Evolutionary conservation across 2,329 filamentous ascomycete genomes (phyloP), one percentile per base, ranked within the genome.

Genomic region (Tolypocladium sp.): DNA sequence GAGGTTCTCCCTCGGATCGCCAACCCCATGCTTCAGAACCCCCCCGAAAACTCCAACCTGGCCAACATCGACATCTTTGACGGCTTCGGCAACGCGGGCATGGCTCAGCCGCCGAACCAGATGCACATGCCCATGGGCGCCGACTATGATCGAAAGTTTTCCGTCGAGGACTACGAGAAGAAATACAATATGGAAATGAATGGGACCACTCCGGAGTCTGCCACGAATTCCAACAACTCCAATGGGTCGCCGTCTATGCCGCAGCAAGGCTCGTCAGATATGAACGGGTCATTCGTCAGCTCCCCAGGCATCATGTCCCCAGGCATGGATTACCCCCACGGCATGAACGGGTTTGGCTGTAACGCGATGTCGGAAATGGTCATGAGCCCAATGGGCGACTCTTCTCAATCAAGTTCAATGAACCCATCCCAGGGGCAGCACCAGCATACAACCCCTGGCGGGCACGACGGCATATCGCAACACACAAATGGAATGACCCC

Each of bases 1-100:
- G 88, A 93, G 49, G 80, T 88, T 3, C 75, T 92, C 3, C 88
- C 88, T 9, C 79, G 79, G 17, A 75, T 87, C 20, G 77, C 79
- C 60, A 84, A 81, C 63, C 85, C 84, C 1, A 81, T 84, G 76
- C 77, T 87, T 17, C 80, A 82, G 62, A 81, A 81, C 22, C 76
- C 81, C 0, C 84, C 85, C 0, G 84, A 87, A 56, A 82, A 76
- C 46, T 65, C 76, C 62, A 74, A 75, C 61, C 74, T 87, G 46
- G 71, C 78, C 67, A 77, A 76, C 59, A 77, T 86, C 12, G 85
- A 88, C 58, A 83, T 88, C 9, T 88, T 88, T 59, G 85, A 88
- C 64, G 85, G 84, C 5, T 87, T 87, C 58, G 85, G 84, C 56
- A 86, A 79, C 60, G 81, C 79, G 5, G 83, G 83, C 30, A 85